phyloP scores from a whole-genome alignment of 2,329 filamentous ascomycete genomes.

The Fusarium udum region DNA sequence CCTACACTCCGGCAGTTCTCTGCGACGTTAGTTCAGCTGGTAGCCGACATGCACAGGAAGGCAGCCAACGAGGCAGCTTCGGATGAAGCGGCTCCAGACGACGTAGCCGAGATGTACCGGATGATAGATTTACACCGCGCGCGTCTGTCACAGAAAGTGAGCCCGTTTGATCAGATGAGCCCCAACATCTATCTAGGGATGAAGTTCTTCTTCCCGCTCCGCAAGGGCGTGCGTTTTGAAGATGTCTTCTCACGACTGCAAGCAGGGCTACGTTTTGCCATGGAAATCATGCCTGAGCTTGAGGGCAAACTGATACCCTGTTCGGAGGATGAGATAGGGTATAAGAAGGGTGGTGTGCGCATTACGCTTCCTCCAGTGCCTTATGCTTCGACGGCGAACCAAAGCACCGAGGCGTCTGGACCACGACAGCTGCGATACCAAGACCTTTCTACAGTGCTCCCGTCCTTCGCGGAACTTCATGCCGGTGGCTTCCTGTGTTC shows the following conservation, averaged over 20 bases:
- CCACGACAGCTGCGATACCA: neutral
- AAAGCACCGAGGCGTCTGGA: neutral
- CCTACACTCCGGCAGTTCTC: neutral
- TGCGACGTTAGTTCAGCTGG: neutral
- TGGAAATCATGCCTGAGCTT: neutral
- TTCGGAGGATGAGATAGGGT: neutral
- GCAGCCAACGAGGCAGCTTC: too few relatives aligned
- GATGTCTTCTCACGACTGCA: neutral
- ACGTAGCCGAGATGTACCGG: neutral
- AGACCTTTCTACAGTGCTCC: neutral
- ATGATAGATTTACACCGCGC: neutral
- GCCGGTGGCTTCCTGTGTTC: neutral
- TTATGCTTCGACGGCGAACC: neutral
- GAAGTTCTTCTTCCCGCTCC: neutral
- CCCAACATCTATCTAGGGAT: neutral
- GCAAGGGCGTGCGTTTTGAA: neutral
- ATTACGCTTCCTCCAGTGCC: neutral
- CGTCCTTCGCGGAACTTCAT: neutral
- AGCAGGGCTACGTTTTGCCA: neutral
- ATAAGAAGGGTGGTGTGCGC: neutral
- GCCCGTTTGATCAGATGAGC: neutral
- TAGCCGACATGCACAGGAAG: neutral
- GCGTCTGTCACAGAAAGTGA: neutral
- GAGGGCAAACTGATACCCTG: neutral
- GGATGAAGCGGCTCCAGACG: neutral